Conservation (phyloP, 345 rosid species). For the Capsella bursapastoris region DNA sequence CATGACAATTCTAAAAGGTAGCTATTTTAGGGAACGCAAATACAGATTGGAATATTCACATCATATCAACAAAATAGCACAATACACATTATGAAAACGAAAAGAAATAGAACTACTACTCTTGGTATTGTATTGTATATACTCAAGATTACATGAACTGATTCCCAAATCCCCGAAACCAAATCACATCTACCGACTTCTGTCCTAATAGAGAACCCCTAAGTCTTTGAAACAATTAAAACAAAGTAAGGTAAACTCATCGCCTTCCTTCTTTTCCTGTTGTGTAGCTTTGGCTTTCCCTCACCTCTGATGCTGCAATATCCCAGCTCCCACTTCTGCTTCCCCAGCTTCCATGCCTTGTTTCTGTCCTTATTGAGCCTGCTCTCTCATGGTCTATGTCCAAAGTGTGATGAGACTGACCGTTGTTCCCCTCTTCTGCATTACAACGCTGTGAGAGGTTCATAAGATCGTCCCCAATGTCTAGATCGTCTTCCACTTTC, state of each 20-base stretch:
- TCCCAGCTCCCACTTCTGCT: slow-evolving; percentile 77
- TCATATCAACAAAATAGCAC: slow-evolving; percentile 30
- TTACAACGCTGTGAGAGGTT: slow-evolving; percentile 89
- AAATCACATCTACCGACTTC: slow-evolving; percentile 27
- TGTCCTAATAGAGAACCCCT: slow-evolving; percentile 26
- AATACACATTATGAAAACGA: slow-evolving; percentile 17
- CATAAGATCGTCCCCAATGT: slow-evolving; percentile 85
- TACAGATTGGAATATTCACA: slow-evolving; percentile 20
- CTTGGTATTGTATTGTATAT: slow-evolving; percentile 1
- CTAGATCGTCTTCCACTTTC: slow-evolving; percentile 93
- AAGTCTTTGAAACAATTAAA: slow-evolving; percentile 9
- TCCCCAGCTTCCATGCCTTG: slow-evolving; percentile 67
- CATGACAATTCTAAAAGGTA: neutral
- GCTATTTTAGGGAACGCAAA: neutral
- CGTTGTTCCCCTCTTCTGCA: slow-evolving; percentile 60
- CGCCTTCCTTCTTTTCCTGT: slow-evolving; percentile 50
- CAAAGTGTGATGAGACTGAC: slow-evolving; percentile 52
- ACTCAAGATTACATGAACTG: slow-evolving; percentile 40
- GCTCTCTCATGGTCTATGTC: slow-evolving; percentile 72
- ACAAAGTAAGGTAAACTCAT: neutral
- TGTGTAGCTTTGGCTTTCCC: slow-evolving; percentile 58
- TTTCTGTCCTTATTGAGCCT: slow-evolving; percentile 64
- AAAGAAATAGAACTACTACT: slow-evolving; percentile 22
- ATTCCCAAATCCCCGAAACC: slow-evolving; percentile 10
- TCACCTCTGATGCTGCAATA: slow-evolving; percentile 68